Conservation (phyloP, 352 stramenopile species). For the Phytophthora fragariaefolia region DNA sequence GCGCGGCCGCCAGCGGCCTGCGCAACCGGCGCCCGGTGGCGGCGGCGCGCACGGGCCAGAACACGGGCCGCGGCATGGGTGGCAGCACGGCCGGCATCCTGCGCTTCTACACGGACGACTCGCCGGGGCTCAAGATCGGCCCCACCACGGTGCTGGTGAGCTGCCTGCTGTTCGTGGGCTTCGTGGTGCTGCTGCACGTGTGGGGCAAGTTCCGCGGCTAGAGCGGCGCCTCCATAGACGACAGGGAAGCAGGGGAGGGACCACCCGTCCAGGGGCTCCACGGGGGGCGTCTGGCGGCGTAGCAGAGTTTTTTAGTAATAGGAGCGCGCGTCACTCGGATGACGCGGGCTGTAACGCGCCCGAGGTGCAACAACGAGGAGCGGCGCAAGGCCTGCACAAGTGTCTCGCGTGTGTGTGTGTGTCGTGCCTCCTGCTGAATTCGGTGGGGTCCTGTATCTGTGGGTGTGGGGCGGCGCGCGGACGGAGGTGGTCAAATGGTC, state of each 20-base stretch:
- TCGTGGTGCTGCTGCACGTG: constrained; percentile 97
- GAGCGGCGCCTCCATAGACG: constrained; percentile 37
- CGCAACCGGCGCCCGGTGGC: constrained; percentile 76
- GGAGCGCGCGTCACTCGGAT: constrained; percentile 24
- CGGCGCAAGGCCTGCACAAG: constrained; percentile 31
- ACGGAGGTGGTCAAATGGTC: too few species aligned
- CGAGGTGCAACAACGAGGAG: constrained; percentile 28
- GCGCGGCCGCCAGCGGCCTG: constrained; percentile 70
- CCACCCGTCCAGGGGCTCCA: constrained; percentile 10
- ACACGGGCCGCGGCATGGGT: constrained; percentile 86
- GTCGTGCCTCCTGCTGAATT: too few species aligned
- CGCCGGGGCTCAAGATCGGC: constrained; percentile 95
- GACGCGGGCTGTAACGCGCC: constrained; percentile 12
- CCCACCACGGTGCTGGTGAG: constrained; percentile 96
- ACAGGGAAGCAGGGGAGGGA: constrained; percentile 32
- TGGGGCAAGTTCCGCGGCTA: constrained; percentile 96
- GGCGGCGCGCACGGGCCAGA: constrained; percentile 49
- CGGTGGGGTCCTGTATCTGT: too few species aligned
- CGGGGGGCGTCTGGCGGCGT: constrained; percentile 5
- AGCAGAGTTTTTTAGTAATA: constrained; percentile 48
- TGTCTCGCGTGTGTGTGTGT: constrained; percentile 8
- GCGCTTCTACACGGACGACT: constrained; percentile 98
- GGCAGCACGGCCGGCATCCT: constrained; percentile 93
- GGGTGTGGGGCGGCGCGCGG: background rate
- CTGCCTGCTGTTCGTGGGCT: constrained; percentile 95